Base-by-base conservation (phyloP, 2,329 filamentous ascomycete species). In the Colletotrichum ledebouriae region DNA sequence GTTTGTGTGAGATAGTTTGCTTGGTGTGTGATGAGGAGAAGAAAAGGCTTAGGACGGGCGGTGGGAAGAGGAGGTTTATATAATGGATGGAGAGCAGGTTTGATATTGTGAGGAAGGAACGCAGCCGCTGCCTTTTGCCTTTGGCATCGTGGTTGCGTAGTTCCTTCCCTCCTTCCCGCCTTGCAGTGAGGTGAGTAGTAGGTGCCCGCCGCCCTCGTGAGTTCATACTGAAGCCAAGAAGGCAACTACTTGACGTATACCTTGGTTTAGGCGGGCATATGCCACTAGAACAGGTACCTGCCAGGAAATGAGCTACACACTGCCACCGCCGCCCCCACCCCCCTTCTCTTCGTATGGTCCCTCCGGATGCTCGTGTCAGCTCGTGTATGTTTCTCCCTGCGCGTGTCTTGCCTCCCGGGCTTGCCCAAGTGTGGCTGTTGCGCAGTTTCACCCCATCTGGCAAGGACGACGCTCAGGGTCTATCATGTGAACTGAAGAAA, bases 41-140 rank as follows among this genome's bases (percentile, higher is more conserved):
- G 22, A 53, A n/a, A 70, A 49, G 29, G 15, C 6, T 3, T 3
- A 50, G 15, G 25, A 39, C 44, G 53, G 46, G 53, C 53, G 69
- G 70, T 56, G 70, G 71, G 63, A 67, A 53, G 55, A 47, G 22
- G 63, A 69, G 58, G 69, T 72, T 72, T 74, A 74, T 71, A 75
- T 75, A 75, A 67, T 15, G 67, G 58, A 60, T 53, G 65, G 62
- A 67, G 49, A 46, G 55, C 53, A 53, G 59, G 22, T 62, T 69
- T 52, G 53, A 69, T 22, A 11, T 49, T 37, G 56, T 25, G 29
- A 55, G 29, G 47, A 59, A 53, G 65, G 60, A 47, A 63, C 4
- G 37, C 47, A 64, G 29, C 29, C n/a, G 13, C 53, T 64, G 33
- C 33, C 47, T 59, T 56, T 39, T 64, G 33, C 33, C 47, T 59